phyloP scores from a whole-genome alignment of 768 basidiomycete genomes.

The Hericium erinaceus region DNA sequence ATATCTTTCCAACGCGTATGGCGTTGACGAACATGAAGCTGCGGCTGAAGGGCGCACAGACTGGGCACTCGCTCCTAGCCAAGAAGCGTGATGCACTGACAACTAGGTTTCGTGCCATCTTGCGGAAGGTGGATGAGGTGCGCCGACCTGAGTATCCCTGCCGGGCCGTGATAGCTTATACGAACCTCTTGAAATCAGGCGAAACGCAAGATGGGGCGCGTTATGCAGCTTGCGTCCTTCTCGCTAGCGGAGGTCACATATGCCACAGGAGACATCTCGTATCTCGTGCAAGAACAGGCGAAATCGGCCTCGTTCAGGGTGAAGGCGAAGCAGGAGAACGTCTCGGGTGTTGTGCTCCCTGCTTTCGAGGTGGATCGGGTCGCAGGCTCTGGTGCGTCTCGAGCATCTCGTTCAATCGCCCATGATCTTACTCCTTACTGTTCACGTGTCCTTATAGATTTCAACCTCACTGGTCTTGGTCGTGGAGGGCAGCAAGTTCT shows the following conservation, averaged over 20 bases:
- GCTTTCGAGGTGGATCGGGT: constrained; percentile 90
- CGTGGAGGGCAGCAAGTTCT: constrained; percentile 95
- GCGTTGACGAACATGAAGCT: constrained; percentile 89
- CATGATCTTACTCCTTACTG: neutral
- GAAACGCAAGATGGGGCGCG: constrained; percentile 97
- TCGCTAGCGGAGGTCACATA: constrained; percentile 99
- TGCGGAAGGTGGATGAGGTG: constrained; percentile 97
- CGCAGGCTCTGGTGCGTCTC: constrained; percentile 60
- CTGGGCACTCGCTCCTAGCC: constrained; percentile 88
- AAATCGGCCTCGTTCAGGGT: constrained; percentile 88
- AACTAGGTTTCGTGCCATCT: constrained; percentile 87
- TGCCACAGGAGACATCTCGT: constrained; percentile 93
- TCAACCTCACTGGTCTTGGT: constrained; percentile 94
- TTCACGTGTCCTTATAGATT: constrained; percentile 44
- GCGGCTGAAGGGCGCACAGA: constrained; percentile 86
- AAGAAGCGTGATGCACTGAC: constrained; percentile 98
- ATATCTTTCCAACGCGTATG: constrained; percentile 96
- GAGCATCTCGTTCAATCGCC: neutral
- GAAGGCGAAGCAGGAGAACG: constrained; percentile 94
- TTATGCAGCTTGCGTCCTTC: constrained; percentile 98
- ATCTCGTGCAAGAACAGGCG: constrained; percentile 95
- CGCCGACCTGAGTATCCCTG: constrained; percentile 3
- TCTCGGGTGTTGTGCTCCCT: constrained; percentile 92
- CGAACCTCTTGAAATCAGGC: constrained; percentile 43
- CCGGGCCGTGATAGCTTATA: no score